Percentiles rank a stretch among this genome's conserved stretches.
phyloP scores from a whole-genome alignment of 805 yeast genomes.

The Ogataea neopini region DNA sequence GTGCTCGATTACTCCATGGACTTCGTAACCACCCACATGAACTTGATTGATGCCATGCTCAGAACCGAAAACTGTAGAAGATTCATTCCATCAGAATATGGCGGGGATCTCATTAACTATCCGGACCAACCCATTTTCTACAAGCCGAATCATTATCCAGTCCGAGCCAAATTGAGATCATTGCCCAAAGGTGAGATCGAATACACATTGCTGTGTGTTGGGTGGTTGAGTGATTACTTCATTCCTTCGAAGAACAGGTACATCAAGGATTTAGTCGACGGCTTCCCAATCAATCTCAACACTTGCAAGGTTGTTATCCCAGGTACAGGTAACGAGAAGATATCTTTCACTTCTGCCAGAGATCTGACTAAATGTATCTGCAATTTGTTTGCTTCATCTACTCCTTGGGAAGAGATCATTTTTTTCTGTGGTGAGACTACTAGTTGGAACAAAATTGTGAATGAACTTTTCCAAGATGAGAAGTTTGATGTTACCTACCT shows the following conservation, averaged over 20 bases:
- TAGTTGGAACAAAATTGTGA: background rate
- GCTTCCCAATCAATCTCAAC: constrained; percentile 1
- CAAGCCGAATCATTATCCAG: constrained; percentile 3
- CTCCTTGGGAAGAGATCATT: constrained; percentile 5
- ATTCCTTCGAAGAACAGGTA: constrained; percentile 3
- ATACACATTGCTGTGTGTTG: constrained; percentile 1
- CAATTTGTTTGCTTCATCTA: background rate
- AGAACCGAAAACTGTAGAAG: background rate
- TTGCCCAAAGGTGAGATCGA: constrained; percentile 2
- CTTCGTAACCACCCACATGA: constrained; percentile 1
- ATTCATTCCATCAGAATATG: constrained; percentile 4
- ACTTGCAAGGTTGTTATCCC: background rate
- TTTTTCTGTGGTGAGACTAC: constrained; percentile 3
- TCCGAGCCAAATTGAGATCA: constrained; percentile 1
- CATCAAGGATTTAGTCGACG: constrained; percentile 5
- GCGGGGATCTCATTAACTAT: constrained; percentile 1
- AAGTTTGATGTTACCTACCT: constrained; percentile 2
- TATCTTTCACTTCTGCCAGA: constrained; percentile 4
- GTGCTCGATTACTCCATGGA: constrained; percentile 4
- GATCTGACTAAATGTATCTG: constrained; percentile 3
- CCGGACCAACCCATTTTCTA: constrained; percentile 4
- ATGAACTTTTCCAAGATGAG: background rate
- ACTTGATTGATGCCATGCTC: constrained; percentile 3
- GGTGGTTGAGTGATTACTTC: constrained; percentile 4
- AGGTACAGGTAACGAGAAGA: constrained; percentile 1